A percentile compares a stretch with the other conserved stretches of the same genome.
Evolutionary conservation across 768 basidiomycete species (phyloP).

Genomic region (Dendrothele bispora): DNA sequence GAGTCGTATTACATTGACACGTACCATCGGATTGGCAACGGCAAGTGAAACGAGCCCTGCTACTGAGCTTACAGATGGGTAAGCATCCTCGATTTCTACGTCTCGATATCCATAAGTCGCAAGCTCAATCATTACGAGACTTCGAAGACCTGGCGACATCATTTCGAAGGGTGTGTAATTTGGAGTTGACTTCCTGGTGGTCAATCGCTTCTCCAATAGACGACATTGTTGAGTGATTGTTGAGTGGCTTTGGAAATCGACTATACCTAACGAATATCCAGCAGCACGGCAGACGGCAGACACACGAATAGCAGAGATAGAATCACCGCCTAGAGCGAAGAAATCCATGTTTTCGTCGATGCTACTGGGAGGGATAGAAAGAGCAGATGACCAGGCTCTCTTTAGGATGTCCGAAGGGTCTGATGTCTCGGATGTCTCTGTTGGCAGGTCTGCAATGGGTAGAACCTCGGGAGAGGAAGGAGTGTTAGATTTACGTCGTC

Average conservation of each 20-base stretch:
- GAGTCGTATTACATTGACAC: neutral
- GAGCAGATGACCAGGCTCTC: neutral
- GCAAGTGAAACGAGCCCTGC: neutral
- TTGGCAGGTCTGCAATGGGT: too few relatives aligned
- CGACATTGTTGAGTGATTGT: neutral
- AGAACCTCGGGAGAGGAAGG: too few relatives aligned
- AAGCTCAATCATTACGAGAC: too few relatives aligned
- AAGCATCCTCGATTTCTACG: neutral
- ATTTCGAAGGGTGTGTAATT: too few relatives aligned
- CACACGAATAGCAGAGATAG: neutral
- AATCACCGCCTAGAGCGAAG: constrained; percentile 1
- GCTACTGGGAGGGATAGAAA: neutral
- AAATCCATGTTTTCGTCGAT: neutral
- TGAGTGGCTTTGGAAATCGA: neutral
- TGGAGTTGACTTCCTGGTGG: neutral
- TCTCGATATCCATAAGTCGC: neutral
- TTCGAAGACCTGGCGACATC: too few relatives aligned
- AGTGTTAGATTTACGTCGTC: too few relatives aligned
- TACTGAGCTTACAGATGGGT: neutral
- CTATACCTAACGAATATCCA: neutral
- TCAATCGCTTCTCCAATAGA: neutral
- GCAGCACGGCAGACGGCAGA: neutral
- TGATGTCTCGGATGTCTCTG: too few relatives aligned
- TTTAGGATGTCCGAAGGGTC: too few relatives aligned
- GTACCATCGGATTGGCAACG: constrained; percentile 1